Percentiles rank a stretch among this genome's conserved stretches.
Evolutionary conservation across 2,329 filamentous ascomycete genomes (phyloP).

Genomic region (Aspergillus terreus): DNA sequence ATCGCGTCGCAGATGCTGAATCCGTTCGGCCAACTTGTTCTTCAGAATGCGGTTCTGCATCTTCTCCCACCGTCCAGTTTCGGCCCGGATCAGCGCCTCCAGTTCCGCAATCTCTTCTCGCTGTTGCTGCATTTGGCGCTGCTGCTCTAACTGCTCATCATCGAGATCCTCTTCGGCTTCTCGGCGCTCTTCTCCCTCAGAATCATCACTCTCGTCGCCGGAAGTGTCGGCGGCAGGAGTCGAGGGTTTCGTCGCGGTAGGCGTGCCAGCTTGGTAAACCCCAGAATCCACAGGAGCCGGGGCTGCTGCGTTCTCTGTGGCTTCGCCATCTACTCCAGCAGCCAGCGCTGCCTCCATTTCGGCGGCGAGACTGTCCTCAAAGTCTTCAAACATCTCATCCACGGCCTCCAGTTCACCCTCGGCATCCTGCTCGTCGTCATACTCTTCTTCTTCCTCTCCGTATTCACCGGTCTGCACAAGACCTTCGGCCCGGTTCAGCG

Average conservation of each 20-base stretch:
- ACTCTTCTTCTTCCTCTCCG: conserved; percentile 39
- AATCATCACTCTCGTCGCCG: conserved; percentile 39
- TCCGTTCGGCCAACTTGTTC: conserved; percentile 42
- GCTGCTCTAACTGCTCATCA: conserved; percentile 42
- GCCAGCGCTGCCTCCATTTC: conserved; percentile 44
- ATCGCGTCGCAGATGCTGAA: conserved; percentile 43
- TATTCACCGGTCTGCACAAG: conserved; percentile 43
- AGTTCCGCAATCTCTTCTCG: conserved; percentile 44
- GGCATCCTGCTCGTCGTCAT: conserved; percentile 48
- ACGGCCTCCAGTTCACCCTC: conserved; percentile 46
- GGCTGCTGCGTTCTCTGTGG: conserved; percentile 19
- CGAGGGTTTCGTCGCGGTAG: conserved; percentile 29
- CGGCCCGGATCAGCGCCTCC: conserved; percentile 36
- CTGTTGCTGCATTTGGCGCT: conserved; percentile 40
- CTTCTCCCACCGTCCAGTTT: conserved; percentile 39
- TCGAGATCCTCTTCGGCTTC: conserved; percentile 36
- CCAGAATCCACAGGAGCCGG: conserved; percentile 13
- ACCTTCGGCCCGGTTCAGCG: conserved; percentile 42
- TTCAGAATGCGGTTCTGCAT: conserved; percentile 40
- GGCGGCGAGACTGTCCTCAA: conserved; percentile 41
- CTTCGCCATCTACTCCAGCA: conserved; percentile 33
- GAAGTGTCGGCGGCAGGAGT: conserved; percentile 37
- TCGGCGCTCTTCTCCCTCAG: conserved; percentile 34
- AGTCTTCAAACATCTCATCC: conserved; percentile 30
- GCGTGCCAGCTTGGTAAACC: conserved; percentile 29